phyloP scores from a whole-genome alignment of 495 filamentous ascomycete species.

The Tuber borchii region DNA sequence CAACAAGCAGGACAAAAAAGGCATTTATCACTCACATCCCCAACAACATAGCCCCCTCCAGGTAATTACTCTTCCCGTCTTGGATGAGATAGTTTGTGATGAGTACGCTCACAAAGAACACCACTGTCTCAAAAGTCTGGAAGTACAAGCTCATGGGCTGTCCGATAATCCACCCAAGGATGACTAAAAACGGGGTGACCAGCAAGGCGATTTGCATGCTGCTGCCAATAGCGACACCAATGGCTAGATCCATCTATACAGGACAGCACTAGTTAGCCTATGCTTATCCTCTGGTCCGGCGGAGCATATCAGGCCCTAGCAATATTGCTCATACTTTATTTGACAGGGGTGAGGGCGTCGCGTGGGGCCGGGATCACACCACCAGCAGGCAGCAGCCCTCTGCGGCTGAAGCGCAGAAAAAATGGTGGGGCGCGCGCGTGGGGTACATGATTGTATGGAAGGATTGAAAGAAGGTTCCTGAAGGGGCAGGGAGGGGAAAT shows the following conservation, averaged over 20 bases:
- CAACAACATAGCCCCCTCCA: constrained; percentile 86
- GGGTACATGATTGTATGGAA: background rate
- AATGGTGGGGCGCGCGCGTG: background rate
- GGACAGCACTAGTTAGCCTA: background rate
- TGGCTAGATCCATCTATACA: constrained; percentile 76
- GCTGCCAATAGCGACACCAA: constrained; percentile 87
- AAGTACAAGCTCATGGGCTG: constrained; percentile 87
- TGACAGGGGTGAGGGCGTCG: background rate
- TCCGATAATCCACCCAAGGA: constrained; percentile 82
- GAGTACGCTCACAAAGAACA: constrained; percentile 81
- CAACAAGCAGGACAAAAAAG: constrained; percentile 8
- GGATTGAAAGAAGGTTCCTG: background rate
- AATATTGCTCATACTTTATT: background rate
- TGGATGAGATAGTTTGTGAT: constrained; percentile 90
- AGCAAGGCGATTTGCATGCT: constrained; percentile 92
- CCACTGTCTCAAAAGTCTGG: constrained; percentile 86
- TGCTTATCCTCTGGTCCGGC: background rate
- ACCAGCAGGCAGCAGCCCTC: constrained; percentile 13
- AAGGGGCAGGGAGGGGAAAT: background rate
- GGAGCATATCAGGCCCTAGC: background rate
- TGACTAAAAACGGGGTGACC: constrained; percentile 83
- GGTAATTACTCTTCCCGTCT: constrained; percentile 91
- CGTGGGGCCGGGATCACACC: constrained; percentile 1
- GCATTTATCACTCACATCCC: constrained; percentile 53
- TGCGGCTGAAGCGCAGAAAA: constrained; percentile 19